Percentiles rank a stretch among this genome's conserved stretches.
phyloP scores from a whole-genome alignment of 2,329 filamentous ascomycete species.

The Tolypocladium nubicola region DNA sequence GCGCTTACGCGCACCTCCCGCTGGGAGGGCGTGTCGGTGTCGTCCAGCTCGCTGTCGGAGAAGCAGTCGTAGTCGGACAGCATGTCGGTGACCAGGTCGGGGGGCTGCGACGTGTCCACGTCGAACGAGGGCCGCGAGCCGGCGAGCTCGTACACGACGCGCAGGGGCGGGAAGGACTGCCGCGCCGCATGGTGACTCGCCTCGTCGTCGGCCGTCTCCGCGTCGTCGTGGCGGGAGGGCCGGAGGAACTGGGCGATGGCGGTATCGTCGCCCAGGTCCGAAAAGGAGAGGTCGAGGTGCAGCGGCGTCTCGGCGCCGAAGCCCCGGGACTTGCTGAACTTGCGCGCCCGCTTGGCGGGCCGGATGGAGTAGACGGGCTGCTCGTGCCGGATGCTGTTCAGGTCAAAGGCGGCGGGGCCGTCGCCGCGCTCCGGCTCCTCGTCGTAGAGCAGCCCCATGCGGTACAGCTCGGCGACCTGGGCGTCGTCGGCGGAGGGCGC shows the following conservation, averaged over 20 bases:
- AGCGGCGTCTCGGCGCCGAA: slow-evolving; percentile 16
- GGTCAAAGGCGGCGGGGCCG: slow-evolving; percentile 21
- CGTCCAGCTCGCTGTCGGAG: slow-evolving; percentile 24
- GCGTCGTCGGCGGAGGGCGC: slow-evolving; percentile 18
- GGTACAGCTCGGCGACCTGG: slow-evolving; percentile 30
- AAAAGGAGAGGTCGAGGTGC: slow-evolving; percentile 30
- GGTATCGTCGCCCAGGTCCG: slow-evolving; percentile 29
- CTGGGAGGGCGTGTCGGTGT: slow-evolving; percentile 16
- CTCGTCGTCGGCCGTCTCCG: slow-evolving; percentile 10
- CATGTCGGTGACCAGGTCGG: slow-evolving; percentile 21
- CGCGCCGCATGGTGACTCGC: slow-evolving; percentile 6
- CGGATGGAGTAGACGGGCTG: slow-evolving; percentile 28
- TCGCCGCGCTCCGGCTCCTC: slow-evolving; percentile 23
- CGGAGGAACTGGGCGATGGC: slow-evolving; percentile 25
- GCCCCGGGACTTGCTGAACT: slow-evolving; percentile 11
- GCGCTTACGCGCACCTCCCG: slow-evolving; percentile 18
- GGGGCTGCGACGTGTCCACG: slow-evolving; percentile 23
- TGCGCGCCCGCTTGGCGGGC: slow-evolving; percentile 21
- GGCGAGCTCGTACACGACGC: slow-evolving; percentile 29
- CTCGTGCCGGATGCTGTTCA: slow-evolving; percentile 27
- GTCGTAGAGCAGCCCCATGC: slow-evolving; percentile 34
- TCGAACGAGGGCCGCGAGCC: slow-evolving; percentile 20
- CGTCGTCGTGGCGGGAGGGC: slow-evolving; percentile 7
- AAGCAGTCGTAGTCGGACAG: slow-evolving; percentile 26
- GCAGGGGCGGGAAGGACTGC: slow-evolving; percentile 20